These are phyloP conservation scores for Epichloe gansuensis DNA, from an alignment of 2,329 filamentous ascomycete species.

Conservation along the genomic window DNA sequence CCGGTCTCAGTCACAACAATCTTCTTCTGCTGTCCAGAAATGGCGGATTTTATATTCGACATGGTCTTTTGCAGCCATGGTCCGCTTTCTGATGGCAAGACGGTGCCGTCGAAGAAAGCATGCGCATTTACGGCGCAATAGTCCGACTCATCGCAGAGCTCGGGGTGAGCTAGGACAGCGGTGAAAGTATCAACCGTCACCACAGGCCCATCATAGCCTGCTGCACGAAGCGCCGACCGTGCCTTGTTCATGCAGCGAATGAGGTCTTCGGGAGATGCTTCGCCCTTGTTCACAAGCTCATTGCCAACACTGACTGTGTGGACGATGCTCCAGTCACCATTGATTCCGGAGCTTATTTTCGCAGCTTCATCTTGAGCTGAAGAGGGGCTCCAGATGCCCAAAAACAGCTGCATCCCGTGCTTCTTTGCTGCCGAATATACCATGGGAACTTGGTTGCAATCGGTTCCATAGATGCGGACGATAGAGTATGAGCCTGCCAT, in stretches of 20 bases:
- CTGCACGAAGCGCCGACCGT: constrained; percentile 41
- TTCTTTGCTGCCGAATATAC: constrained; percentile 49
- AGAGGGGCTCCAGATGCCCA: constrained; percentile 57
- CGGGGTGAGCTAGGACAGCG: constrained; percentile 50
- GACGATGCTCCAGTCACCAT: constrained; percentile 53
- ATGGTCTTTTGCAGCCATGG: constrained; percentile 50
- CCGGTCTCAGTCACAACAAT: constrained; percentile 75
- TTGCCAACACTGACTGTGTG: constrained; percentile 69
- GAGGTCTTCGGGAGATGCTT: constrained; percentile 39
- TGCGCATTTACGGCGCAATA: constrained; percentile 74
- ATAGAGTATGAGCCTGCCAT: constrained; percentile 42
- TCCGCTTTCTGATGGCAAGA: constrained; percentile 48
- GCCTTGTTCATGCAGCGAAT: constrained; percentile 44
- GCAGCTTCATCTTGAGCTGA: constrained; percentile 43
- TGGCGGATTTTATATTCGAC: constrained; percentile 25
- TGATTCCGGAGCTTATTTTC: constrained; percentile 45
- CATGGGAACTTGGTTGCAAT: constrained; percentile 58
- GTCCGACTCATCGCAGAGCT: constrained; percentile 60
- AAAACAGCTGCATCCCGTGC: constrained; percentile 58
- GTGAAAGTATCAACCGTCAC: constrained; percentile 72
- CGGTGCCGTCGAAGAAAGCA: constrained; percentile 64
- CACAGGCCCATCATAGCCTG: constrained; percentile 59
- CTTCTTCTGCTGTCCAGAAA: constrained; percentile 48
- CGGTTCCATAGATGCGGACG: constrained; percentile 67
- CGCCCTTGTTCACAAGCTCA: constrained; percentile 58